Evolutionary conservation across 2,329 filamentous ascomycete species (phyloP).

Genomic region (Zasmidium angulare): DNA sequence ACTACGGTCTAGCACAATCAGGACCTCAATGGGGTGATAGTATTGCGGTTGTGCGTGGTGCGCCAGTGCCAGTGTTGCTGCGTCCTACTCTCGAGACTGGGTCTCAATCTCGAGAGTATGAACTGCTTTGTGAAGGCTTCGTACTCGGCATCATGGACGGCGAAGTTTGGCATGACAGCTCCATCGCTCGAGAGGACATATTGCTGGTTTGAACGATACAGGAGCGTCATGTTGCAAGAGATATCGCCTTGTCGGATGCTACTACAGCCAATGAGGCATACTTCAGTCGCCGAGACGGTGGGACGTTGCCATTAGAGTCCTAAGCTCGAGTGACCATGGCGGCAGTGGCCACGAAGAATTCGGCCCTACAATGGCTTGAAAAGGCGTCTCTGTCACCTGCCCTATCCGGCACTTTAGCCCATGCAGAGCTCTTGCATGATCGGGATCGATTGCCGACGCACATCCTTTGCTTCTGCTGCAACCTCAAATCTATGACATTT

Average conservation of each 20-base stretch:
- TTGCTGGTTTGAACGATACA: constrained; percentile 1
- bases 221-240: background rate
- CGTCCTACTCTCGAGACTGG: constrained; percentile 11
- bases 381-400: no score
- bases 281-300: no score
- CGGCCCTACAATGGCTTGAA: no score
- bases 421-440: background rate
- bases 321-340: no score
- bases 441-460: background rate
- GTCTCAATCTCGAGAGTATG: constrained; percentile 6
- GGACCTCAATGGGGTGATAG: constrained; percentile 17
- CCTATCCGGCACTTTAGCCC: background rate
- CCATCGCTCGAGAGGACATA: constrained; percentile 8
- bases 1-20: constrained; percentile 18
- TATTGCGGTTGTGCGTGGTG: constrained; percentile 14
- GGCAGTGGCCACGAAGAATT: no score
- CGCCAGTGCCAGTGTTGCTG: constrained; percentile 17
- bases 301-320: no score
- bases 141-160: constrained; percentile 22
- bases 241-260: background rate
- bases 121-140: constrained; percentile 16
- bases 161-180: constrained; percentile 13
- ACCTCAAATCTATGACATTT: background rate
- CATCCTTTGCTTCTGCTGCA: background rate
- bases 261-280: background rate